phyloP scores from a whole-genome alignment of 2,329 filamentous ascomycete species.

The Lasiodiplodia hormozganensis region DNA sequence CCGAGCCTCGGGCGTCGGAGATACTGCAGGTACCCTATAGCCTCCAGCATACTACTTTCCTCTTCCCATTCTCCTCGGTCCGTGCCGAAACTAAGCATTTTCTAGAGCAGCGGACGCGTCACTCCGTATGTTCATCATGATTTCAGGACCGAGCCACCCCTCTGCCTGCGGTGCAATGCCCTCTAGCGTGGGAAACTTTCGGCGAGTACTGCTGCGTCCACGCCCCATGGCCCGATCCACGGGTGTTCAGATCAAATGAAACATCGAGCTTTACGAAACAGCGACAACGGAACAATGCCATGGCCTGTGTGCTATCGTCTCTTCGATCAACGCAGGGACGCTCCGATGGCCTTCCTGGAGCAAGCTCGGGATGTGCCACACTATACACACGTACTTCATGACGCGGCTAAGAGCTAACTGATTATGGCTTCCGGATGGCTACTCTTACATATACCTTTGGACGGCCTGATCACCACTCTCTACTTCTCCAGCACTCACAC shows the following conservation, averaged over 20 bases:
- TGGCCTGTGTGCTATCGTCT: neutral
- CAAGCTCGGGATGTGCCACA: neutral
- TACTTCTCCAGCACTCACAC: neutral
- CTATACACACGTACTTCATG: slow-evolving; percentile 12
- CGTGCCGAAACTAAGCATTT: neutral
- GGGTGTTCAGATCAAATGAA: neutral
- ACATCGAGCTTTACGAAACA: neutral
- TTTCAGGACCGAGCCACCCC: neutral
- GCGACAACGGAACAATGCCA: neutral
- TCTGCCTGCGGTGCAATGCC: neutral
- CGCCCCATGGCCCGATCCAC: neutral
- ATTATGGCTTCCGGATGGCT: neutral
- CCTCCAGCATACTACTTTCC: neutral
- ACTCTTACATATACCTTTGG: slow-evolving; percentile 1
- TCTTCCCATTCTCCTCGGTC: neutral
- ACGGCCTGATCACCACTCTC: neutral
- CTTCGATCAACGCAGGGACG: neutral
- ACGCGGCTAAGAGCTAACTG: slow-evolving; percentile 7
- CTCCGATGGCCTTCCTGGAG: neutral
- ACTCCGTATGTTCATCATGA: neutral
- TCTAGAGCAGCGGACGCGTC: slow-evolving; percentile 2
- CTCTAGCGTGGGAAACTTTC: neutral
- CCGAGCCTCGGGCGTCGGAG: neutral
- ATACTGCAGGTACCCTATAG: neutral
- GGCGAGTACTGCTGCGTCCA: neutral